Conservation (phyloP, 2,329 filamentous ascomycete species). For the Colletotrichum graminicola region DNA sequence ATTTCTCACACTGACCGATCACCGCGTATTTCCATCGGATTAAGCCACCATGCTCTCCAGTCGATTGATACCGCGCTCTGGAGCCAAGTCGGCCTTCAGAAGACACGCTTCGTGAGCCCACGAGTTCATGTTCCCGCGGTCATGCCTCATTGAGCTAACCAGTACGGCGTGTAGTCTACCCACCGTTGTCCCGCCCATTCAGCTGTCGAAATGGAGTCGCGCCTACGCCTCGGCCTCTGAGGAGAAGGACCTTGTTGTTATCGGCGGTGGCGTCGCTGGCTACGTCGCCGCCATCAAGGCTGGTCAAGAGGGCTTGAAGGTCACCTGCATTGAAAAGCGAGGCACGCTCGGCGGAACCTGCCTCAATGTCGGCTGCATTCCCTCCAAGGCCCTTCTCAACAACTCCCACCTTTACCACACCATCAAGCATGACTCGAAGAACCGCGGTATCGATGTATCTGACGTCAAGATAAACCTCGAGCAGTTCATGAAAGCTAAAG, state of each 20-base stretch:
- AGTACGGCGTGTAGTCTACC: slow-evolving; percentile 58
- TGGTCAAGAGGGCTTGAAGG: slow-evolving; percentile 96
- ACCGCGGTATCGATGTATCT: slow-evolving; percentile 95
- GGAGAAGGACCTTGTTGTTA: slow-evolving; percentile 97
- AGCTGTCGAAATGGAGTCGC: slow-evolving; percentile 66
- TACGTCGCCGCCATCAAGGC: slow-evolving; percentile 99
- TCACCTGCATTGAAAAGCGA: slow-evolving; percentile 98
- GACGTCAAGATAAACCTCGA: slow-evolving; percentile 96
- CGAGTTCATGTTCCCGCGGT: slow-evolving; percentile 41
- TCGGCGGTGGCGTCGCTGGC: slow-evolving; percentile 96
- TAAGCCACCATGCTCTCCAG: slow-evolving; percentile 67
- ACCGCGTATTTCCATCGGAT: slow-evolving; percentile 44
- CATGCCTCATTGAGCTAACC: slow-evolving; percentile 24
- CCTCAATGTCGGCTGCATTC: slow-evolving; percentile 98
- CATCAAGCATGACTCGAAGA: slow-evolving; percentile 96
- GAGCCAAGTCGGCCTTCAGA: slow-evolving; percentile 69
- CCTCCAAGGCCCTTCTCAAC: slow-evolving; percentile 99
- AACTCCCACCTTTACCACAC: slow-evolving; percentile 99
- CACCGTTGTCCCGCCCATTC: slow-evolving; percentile 57
- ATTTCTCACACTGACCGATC: slow-evolving; percentile 45
- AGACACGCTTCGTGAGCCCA: slow-evolving; percentile 62
- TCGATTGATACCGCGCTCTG: slow-evolving; percentile 70
- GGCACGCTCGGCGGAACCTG: slow-evolving; percentile 95
- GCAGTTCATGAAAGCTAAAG: slow-evolving; percentile 99
- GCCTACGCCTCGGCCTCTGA: slow-evolving; percentile 72